phyloP scores from a whole-genome alignment of 768 basidiomycete genomes.

The Trametes punicea region DNA sequence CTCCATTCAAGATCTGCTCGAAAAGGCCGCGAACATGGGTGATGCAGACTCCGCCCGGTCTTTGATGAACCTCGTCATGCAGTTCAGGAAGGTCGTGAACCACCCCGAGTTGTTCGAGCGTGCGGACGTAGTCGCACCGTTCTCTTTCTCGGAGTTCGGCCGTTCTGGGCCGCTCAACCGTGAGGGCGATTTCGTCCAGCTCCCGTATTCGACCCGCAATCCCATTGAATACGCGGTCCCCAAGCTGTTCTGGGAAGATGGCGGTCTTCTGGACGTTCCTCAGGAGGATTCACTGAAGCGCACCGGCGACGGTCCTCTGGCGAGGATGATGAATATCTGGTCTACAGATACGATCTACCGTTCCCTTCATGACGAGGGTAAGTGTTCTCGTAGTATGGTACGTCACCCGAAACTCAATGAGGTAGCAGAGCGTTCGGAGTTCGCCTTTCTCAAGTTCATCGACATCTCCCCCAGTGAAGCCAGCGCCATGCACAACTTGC shows the following conservation, averaged over 20 bases:
- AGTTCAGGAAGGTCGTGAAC: conserved; percentile 99
- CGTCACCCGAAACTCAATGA: not conserved
- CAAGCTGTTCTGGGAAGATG: conserved; percentile 70
- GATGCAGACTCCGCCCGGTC: conserved; percentile 91
- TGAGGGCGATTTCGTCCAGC: conserved; percentile 80
- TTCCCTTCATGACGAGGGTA: conserved; percentile 67
- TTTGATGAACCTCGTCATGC: conserved; percentile 99
- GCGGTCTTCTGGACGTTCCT: conserved; percentile 68
- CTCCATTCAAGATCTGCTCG: conserved; percentile 89
- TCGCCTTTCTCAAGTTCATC: conserved; percentile 76
- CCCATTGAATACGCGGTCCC: conserved; percentile 82
- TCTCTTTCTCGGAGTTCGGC: conserved; percentile 83
- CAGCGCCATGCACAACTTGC: conserved; percentile 55
- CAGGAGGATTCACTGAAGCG: conserved; percentile 45
- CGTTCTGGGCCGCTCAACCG: conserved; percentile 78
- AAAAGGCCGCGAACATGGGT: conserved; percentile 88
- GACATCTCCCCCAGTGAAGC: conserved; percentile 61
- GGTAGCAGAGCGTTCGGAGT: conserved; percentile 46
- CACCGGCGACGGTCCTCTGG: conserved; percentile 50
- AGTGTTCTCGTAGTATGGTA: conserved; percentile 24
- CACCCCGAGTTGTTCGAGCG: conserved; percentile 98
- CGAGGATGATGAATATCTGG: conserved; percentile 88
- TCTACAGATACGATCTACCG: conserved; percentile 72
- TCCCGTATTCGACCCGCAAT: conserved; percentile 85
- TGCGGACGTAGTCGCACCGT: conserved; percentile 91